Conservation (phyloP, 441 rosid genomes). For the Euphorbia celastroides region DNA sequence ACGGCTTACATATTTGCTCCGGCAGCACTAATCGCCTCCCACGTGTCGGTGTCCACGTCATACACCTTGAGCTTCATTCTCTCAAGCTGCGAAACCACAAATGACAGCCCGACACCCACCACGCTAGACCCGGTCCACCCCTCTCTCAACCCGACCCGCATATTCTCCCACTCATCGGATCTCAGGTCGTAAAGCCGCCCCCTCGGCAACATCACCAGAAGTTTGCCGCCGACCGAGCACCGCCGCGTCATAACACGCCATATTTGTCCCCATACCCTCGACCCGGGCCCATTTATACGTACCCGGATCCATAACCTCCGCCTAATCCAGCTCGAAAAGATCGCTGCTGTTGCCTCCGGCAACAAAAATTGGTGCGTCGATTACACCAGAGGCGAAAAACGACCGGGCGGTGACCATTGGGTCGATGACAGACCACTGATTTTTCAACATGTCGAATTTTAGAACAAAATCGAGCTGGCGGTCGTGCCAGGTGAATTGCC, state of each 20-base stretch:
- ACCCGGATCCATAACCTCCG: conserved; percentile 68
- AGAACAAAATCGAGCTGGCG: conserved; percentile 76
- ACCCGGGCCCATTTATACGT: conserved; percentile 56
- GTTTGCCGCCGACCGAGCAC: conserved; percentile 78
- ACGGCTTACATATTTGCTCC: conserved; percentile 80
- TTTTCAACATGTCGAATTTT: conserved; percentile 72
- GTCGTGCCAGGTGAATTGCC: conserved; percentile 74
- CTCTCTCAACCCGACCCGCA: conserved; percentile 75
- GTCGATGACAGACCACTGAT: conserved; percentile 91
- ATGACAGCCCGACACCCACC: conserved; percentile 58
- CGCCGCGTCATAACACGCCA: conserved; percentile 85
- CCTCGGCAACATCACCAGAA: conserved; percentile 75
- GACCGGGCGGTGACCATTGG: conserved; percentile 79
- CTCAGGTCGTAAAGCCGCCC: conserved; percentile 84
- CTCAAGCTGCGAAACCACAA: conserved; percentile 79
- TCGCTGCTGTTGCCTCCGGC: conserved; percentile 82
- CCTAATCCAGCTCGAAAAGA: conserved; percentile 66
- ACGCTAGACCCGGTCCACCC: conserved; percentile 97
- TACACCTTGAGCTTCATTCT: conserved; percentile 95
- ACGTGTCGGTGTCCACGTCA: conserved; percentile 49
- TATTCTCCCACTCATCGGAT: conserved; percentile 65
- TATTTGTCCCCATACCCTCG: conserved; percentile 67
- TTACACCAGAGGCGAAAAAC: conserved; percentile 69
- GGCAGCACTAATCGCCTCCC: conserved; percentile 80
- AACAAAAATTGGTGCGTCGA: conserved; percentile 66